These are phyloP conservation scores for Aspergillus chevalieri DNA, from an alignment of 2,329 filamentous ascomycete species.

Conservation along the genomic window DNA sequence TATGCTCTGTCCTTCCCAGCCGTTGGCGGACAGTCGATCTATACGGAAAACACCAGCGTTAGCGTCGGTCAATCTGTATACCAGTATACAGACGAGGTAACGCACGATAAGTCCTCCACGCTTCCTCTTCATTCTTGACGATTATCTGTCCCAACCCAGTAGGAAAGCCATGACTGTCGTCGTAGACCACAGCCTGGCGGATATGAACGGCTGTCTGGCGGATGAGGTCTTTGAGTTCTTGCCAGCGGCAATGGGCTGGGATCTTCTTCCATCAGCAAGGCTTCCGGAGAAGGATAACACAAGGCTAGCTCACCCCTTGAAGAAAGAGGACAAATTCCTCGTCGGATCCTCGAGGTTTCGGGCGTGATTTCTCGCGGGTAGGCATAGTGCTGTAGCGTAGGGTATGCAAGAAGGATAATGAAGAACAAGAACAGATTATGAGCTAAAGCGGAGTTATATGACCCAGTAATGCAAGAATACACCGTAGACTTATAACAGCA, in stretches of 20 bases:
- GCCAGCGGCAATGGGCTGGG: constrained; percentile 39
- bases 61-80: not conserved
- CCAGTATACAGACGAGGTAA: not conserved
- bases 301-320: constrained; percentile 31
- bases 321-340: constrained; percentile 42
- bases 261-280: constrained; percentile 25
- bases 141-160: constrained; percentile 41
- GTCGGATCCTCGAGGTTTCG: constrained; percentile 27
- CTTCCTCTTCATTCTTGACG: constrained; percentile 40
- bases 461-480: too few relatives aligned
- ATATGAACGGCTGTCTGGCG: constrained; percentile 40
- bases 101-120: constrained; percentile 39
- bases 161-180: constrained; percentile 37
- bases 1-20: constrained; percentile 39
- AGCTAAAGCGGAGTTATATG: too few relatives aligned
- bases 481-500: too few relatives aligned
- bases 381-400: constrained; percentile 21
- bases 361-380: constrained; percentile 26
- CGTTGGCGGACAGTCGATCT: constrained; percentile 37
- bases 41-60: constrained; percentile 4
- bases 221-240: constrained; percentile 41
- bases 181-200: constrained; percentile 40
- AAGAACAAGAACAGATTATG: too few relatives aligned
- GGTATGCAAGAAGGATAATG: not conserved
- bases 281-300: not conserved